Percentiles rank a stretch among this genome's conserved stretches.
Evolutionary conservation across 352 stramenopile species (phyloP).

Genomic region (Phytophthora tubulina): DNA sequence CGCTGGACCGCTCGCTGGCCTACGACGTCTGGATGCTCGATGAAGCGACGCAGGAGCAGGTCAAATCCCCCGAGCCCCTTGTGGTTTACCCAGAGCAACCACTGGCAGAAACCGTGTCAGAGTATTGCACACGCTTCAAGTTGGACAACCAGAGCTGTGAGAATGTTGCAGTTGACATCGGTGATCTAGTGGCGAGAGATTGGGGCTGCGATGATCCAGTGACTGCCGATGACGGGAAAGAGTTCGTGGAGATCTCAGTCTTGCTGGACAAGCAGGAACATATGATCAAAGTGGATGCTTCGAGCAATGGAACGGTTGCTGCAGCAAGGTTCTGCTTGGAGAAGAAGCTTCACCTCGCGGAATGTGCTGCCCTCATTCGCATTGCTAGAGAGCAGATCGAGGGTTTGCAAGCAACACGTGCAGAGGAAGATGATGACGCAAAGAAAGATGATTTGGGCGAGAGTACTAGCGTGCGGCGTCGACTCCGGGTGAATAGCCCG

Average conservation of each 20-base stretch:
- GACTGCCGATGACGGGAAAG: slow-evolving; percentile 2
- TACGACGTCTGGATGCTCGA: slow-evolving; percentile 50
- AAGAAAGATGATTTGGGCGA: neutral
- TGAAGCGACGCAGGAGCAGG: slow-evolving; percentile 14
- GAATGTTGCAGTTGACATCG: slow-evolving; percentile 27
- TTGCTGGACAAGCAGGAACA: slow-evolving; percentile 29
- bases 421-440: neutral
- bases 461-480: neutral
- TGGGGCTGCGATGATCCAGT: slow-evolving; percentile 57
- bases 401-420: slow-evolving; percentile 18
- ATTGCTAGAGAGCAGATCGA: slow-evolving; percentile 30
- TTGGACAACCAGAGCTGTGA: slow-evolving; percentile 31
- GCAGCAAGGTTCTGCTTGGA: slow-evolving; percentile 51
- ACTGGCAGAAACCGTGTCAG: slow-evolving; percentile 40
- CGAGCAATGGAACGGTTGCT: slow-evolving; percentile 50
- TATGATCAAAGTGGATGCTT: slow-evolving; percentile 21
- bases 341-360: slow-evolving; percentile 22
- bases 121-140: slow-evolving; percentile 41
- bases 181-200: slow-evolving; percentile 44
- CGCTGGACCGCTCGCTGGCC: slow-evolving; percentile 57
- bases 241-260: slow-evolving; percentile 33
- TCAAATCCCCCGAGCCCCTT: slow-evolving; percentile 37
- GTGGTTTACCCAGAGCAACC: slow-evolving; percentile 49
- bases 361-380: slow-evolving; percentile 51
- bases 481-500: slow-evolving; percentile 46